phyloP scores from a whole-genome alignment of 352 stramenopile species.

The Phytopythium kandeliae region DNA sequence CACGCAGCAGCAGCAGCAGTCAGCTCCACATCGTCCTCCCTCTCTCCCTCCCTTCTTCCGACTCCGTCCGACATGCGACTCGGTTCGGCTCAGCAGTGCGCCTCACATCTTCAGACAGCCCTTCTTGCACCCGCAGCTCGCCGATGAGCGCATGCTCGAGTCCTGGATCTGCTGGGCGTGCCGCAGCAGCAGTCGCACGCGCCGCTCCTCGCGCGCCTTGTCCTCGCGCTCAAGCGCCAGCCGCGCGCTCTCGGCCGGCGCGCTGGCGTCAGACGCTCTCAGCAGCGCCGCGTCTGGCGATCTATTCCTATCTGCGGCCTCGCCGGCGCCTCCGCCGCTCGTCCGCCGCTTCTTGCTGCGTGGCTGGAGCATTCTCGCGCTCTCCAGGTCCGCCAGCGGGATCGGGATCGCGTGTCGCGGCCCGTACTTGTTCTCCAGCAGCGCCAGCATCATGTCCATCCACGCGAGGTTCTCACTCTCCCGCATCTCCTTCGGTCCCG shows the following conservation, averaged over 20 bases:
- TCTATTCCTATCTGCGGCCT: neutral
- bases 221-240: conserved; percentile 18
- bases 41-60: no score
- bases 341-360: conserved; percentile 19
- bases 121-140: conserved; percentile 80
- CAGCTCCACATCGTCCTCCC: no score
- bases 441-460: conserved; percentile 78
- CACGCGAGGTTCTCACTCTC: conserved; percentile 69
- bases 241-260: conserved; percentile 9
- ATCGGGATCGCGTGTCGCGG: conserved; percentile 23
- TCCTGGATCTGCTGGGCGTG: conserved; percentile 71
- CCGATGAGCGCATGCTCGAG: conserved; percentile 62
- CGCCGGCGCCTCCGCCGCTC: neutral
- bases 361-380: conserved; percentile 27
- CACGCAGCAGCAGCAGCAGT: no score
- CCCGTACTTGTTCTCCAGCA: conserved; percentile 64
- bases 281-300: neutral
- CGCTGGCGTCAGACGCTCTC: neutral
- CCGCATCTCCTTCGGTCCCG: conserved; percentile 5
- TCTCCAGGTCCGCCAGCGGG: conserved; percentile 34
- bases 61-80: no score
- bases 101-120: conserved; percentile 79
- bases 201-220: conserved; percentile 33
- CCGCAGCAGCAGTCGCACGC: conserved; percentile 36
- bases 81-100: no score